Base-by-base conservation (phyloP, 768 basidiomycete genomes). In the Trametes cinnabarina region DNA sequence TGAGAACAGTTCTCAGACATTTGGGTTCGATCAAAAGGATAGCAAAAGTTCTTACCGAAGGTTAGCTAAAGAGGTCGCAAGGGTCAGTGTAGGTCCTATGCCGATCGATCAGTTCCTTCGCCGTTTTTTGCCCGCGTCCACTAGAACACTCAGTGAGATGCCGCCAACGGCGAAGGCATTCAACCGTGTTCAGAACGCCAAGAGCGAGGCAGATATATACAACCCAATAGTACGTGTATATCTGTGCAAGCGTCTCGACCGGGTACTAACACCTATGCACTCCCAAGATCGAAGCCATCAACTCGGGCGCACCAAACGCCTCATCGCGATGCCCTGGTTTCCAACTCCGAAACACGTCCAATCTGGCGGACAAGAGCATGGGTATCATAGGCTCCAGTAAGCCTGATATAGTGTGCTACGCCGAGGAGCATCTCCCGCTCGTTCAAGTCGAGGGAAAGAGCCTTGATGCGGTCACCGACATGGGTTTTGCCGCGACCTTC, bases 361-460 rank as follows among this genome's bases (percentile, higher is more conserved):
- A 47, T 20, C 3, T 12, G 0, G 3, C 53, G 12, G 53, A 55
- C 35, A 28, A n/a, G 17, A 46, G 25, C 4, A 34, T 23, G 19
- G 53, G 53, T 1, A 28, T 20, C 11, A 40, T 47, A 2, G 53
- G 53, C 2, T 46, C 53, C 7, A 14, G 20, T 4, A 55, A 55
- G n/a, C 53, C 53, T 6, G 53, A 55, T n/a, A 47, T 55, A 14
- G 7, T 39, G 1, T 55, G 53, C 22, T 55, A 47, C 23, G 52
- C 52, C 17, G 19, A 35, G 4, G 4, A 12, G 12, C 52, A 53
- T 20, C 42, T 53, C 2, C 1, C 11, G 8, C 14, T 32, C 5
- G 20, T 23, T 8, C 17, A 15, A 2, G 17, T 41, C 4, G 4
- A 41, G 17, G n/a, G 40, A 41, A 11, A 25, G n/a, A 10, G 2